Evolutionary conservation across 208 protist genomes (phyloP).

Genomic region (Entamoeba invadens): DNA sequence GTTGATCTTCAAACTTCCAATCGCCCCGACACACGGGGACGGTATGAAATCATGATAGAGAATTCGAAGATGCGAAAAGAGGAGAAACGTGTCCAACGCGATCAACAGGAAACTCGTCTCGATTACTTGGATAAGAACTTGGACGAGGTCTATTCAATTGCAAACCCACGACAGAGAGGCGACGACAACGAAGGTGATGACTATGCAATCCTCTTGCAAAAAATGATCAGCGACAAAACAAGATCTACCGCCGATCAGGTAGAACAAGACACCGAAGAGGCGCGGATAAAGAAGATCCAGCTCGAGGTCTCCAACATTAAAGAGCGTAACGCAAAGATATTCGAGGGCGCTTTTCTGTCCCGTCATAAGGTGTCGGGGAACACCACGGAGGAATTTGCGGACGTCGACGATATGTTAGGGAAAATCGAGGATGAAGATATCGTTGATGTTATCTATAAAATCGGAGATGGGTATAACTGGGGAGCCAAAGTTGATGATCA

Average conservation of each 20-base stretch:
- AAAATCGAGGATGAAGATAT: neutral
- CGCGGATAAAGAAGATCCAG: neutral
- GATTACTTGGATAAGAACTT: neutral
- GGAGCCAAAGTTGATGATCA: neutral
- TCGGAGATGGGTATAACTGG: neutral
- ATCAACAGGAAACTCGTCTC: neutral
- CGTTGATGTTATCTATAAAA: neutral
- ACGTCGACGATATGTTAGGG: neutral
- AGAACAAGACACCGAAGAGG: neutral
- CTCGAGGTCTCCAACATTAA: neutral
- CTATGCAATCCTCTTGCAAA: neutral
- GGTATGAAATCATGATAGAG: neutral
- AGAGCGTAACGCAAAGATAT: neutral
- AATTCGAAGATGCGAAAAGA: neutral
- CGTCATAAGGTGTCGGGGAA: neutral
- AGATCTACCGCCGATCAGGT: neutral
- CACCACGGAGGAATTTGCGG: neutral
- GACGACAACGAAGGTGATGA: neutral
- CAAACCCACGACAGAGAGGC: neutral
- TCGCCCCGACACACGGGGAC: too few relatives aligned
- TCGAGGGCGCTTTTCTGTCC: neutral
- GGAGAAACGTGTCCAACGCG: neutral
- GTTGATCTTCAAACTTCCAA: neutral
- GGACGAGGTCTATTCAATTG: neutral
- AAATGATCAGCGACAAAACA: neutral